Evolutionary conservation across 2,329 filamentous ascomycete species (phyloP).

Genomic region (Sclerotinia spermophila): DNA sequence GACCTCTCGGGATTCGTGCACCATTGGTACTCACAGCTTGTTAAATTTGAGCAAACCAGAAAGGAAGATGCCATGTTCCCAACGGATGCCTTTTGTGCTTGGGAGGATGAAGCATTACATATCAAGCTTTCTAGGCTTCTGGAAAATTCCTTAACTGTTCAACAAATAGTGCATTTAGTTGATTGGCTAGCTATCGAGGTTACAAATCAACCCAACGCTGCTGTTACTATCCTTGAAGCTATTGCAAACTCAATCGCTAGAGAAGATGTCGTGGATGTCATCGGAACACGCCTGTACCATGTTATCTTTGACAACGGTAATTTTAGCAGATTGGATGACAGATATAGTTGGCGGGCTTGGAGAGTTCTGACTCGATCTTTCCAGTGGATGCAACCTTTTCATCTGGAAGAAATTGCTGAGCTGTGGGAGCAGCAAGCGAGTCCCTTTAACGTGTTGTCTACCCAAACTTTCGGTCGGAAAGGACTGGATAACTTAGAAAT

Average conservation of each 20-base stretch:
- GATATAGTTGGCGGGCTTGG: conserved; percentile 35
- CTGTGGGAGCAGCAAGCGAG: conserved; percentile 26
- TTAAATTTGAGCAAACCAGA: conserved; percentile 31
- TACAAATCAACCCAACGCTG: conserved; percentile 28
- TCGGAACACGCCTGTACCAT: conserved; percentile 37
- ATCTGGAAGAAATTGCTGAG: conserved; percentile 25
- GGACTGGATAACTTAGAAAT: conserved; percentile 29
- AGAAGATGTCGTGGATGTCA: conserved; percentile 36
- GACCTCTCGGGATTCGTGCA: conserved; percentile 41
- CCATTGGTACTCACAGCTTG: conserved; percentile 39
- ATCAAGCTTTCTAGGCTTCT: conserved; percentile 34
- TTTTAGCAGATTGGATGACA: conserved; percentile 27
- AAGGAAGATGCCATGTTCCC: conserved; percentile 17
- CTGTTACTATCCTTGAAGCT: conserved; percentile 40
- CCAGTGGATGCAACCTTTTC: conserved; percentile 22
- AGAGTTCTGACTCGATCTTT: conserved; percentile 30
- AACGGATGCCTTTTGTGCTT: conserved; percentile 29
- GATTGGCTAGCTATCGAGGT: conserved; percentile 37
- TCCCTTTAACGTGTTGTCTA: conserved; percentile 25
- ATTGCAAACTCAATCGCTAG: conserved; percentile 39
- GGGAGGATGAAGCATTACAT: conserved; percentile 35
- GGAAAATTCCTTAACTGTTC: conserved; percentile 39
- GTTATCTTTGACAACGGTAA: conserved; percentile 33
- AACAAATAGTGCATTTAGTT: conserved; percentile 39
- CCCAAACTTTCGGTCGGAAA: not conserved